Evolutionary conservation across 805 yeast genomes (phyloP).

Genomic region (Tetrapisispora namnaoensis): DNA sequence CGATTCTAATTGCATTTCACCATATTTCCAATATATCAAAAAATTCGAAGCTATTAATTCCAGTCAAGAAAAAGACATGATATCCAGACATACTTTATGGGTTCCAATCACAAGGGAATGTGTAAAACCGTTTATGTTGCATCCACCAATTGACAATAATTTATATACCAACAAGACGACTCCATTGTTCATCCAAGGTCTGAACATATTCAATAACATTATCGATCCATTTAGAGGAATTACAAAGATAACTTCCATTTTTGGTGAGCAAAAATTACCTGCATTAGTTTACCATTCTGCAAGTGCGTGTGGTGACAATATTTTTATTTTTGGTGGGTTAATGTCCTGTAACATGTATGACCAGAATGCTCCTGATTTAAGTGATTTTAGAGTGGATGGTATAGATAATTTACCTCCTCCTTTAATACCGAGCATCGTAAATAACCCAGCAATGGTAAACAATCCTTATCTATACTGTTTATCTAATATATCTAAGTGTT

Average conservation of each 20-base stretch:
- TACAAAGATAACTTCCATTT: constrained; percentile 20
- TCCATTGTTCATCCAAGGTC: constrained; percentile 19
- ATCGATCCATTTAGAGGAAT: constrained; percentile 20
- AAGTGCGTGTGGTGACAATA: constrained; percentile 30
- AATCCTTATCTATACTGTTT: constrained; percentile 31
- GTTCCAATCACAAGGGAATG: constrained; percentile 14
- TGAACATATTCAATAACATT: constrained; percentile 12
- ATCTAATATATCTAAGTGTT: constrained; percentile 33
- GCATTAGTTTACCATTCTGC: constrained; percentile 37
- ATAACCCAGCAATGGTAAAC: constrained; percentile 34
- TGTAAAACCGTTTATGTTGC: neutral
- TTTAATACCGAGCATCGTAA: constrained; percentile 32
- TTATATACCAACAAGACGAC: constrained; percentile 13
- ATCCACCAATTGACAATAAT: neutral
- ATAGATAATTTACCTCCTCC: constrained; percentile 38
- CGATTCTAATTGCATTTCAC: neutral
- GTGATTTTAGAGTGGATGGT: constrained; percentile 32
- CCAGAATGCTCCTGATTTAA: constrained; percentile 26
- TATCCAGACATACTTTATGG: constrained; percentile 25
- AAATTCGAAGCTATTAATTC: neutral
- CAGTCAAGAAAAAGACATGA: constrained; percentile 8
- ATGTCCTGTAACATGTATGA: constrained; percentile 20
- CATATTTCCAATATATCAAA: constrained; percentile 1
- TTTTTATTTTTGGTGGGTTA: constrained; percentile 40
- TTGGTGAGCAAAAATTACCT: constrained; percentile 35